Conservation (phyloP, 192 early-diverging fungal species). For the Coemansia sp. region DNA sequence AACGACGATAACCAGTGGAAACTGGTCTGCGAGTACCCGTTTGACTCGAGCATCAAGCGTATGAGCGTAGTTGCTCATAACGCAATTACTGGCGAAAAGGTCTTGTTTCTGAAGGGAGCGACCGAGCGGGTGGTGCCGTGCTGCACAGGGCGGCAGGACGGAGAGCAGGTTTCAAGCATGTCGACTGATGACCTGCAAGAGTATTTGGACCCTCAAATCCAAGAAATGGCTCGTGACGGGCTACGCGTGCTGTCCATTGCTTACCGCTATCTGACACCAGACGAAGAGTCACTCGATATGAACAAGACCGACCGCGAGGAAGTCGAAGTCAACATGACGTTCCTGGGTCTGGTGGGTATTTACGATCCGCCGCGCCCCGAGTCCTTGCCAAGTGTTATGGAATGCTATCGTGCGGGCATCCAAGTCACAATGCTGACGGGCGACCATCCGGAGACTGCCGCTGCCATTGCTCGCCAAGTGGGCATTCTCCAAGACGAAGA, state of each 20-base stretch:
- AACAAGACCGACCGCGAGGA: constrained; percentile 57
- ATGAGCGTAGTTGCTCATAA: constrained; percentile 81
- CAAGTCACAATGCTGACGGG: constrained; percentile 96
- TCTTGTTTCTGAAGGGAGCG: constrained; percentile 86
- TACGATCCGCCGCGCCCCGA: constrained; percentile 87
- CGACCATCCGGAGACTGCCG: constrained; percentile 88
- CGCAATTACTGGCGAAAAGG: constrained; percentile 30
- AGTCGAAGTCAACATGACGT: constrained; percentile 71
- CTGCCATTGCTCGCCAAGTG: constrained; percentile 87
- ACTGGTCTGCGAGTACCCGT: constrained; percentile 65
- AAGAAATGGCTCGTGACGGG: constrained; percentile 72
- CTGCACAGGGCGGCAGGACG: constrained; percentile 59
- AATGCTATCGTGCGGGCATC: constrained; percentile 90
- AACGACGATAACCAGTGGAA: constrained; percentile 48
- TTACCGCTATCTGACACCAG: constrained; percentile 54
- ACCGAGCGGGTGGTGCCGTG: constrained; percentile 84
- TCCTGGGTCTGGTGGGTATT: constrained; percentile 87
- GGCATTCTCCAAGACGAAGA: constrained; percentile 65
- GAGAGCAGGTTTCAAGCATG: constrained; percentile 24
- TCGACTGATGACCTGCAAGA: constrained; percentile 43
- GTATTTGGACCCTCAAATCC: constrained; percentile 61
- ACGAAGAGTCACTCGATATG: constrained; percentile 32
- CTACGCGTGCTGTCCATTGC: constrained; percentile 87
- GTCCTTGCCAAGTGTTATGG: constrained; percentile 63
- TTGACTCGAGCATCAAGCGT: constrained; percentile 79